phyloP scores from a whole-genome alignment of 768 basidiomycete genomes.

The Boletus patriciae region DNA sequence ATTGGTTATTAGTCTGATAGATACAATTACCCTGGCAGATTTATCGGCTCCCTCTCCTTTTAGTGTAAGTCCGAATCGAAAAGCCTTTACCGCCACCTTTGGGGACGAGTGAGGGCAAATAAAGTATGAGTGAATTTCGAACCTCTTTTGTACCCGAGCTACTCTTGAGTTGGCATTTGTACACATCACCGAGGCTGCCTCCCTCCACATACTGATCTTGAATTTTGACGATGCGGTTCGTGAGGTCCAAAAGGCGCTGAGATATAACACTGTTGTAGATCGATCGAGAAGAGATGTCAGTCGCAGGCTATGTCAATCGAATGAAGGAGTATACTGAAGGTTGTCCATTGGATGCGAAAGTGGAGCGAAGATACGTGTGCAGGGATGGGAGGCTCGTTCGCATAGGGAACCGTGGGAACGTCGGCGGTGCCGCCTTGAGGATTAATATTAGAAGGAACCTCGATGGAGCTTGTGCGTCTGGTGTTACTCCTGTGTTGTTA shows the following conservation, averaged over 20 bases:
- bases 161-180: constrained; percentile 5
- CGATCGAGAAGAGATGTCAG: not conserved
- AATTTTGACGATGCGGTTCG: not conserved
- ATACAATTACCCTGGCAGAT: not conserved
- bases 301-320: not conserved
- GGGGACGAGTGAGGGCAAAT: not conserved
- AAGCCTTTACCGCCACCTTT: constrained; percentile 22
- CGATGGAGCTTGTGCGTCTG: too few species aligned
- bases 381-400: too few species aligned
- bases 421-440: too few species aligned
- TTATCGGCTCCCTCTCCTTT: constrained; percentile 1
- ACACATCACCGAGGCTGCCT: constrained; percentile 14
- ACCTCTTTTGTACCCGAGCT: not conserved
- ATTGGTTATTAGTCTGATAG: not conserved
- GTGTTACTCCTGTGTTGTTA: too few species aligned
- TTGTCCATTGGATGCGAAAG: not conserved
- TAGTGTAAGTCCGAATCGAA: constrained; percentile 11
- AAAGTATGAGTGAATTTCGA: not conserved
- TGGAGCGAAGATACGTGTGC: too few species aligned
- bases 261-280: not conserved
- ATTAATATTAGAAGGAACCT: too few species aligned
- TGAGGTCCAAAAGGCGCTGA: not conserved
- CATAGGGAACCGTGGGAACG: too few species aligned
- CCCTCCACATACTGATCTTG: not conserved
- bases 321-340: not conserved